These are phyloP conservation scores for Lepidium sativum DNA, from an alignment of 345 rosid genomes.

Conservation along the genomic window DNA sequence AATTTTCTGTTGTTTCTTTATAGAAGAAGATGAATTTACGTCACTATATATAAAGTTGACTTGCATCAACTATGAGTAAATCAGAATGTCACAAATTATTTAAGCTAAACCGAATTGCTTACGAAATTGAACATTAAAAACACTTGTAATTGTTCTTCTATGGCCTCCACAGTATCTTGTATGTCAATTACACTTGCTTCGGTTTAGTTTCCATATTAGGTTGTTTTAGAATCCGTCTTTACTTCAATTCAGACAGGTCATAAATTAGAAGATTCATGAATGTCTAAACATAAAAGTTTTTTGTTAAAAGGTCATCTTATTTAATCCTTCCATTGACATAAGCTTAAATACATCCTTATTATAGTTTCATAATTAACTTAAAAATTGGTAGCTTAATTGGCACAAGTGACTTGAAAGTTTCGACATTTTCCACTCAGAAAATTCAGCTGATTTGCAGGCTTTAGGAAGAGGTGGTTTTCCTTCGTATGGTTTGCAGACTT, in stretches of 20 bases:
- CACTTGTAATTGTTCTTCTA: no score
- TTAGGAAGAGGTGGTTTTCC: constrained; percentile 14
- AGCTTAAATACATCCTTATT: neutral
- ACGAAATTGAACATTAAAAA: no score
- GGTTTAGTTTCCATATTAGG: neutral
- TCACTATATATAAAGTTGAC: no score
- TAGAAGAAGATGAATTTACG: no score
- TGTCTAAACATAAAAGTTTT: neutral
- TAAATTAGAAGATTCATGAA: neutral
- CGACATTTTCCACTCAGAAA: neutral
- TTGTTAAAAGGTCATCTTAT: neutral
- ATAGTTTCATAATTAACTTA: neutral
- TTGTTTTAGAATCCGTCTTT: neutral
- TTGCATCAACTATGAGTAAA: no score
- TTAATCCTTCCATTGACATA: neutral
- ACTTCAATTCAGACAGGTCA: neutral
- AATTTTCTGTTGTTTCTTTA: no score
- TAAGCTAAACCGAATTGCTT: no score
- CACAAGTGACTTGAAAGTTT: constrained; percentile 12
- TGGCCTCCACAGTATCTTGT: no score
- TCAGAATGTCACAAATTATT: no score
- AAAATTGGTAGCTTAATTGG: neutral
- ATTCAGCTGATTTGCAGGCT: neutral
- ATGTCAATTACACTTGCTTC: no score
- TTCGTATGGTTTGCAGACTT: constrained; percentile 10